Conservation (phyloP, 371 early-diverging fungal genomes). For the Paramicrosporidium saccamoebae region DNA sequence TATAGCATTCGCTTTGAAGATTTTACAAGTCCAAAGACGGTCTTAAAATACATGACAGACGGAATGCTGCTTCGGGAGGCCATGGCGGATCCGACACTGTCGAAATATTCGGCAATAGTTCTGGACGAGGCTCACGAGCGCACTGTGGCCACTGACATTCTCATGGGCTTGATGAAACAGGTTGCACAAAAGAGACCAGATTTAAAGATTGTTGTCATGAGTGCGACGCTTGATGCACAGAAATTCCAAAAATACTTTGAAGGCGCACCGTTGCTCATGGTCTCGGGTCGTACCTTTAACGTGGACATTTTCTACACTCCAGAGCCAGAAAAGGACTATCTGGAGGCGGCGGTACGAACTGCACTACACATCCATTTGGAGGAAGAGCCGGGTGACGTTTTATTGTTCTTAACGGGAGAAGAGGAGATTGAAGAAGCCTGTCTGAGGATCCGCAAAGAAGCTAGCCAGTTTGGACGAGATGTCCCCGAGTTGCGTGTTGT, state of each 20-base stretch:
- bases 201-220: slow-evolving; percentile 57
- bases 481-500: slow-evolving; percentile 31
- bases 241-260: slow-evolving; percentile 57
- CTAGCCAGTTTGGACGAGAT: slow-evolving; percentile 15
- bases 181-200: slow-evolving; percentile 22
- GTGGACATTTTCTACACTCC: slow-evolving; percentile 66
- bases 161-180: slow-evolving; percentile 77
- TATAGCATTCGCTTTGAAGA: slow-evolving; percentile 93
- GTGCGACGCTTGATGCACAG: slow-evolving; percentile 59
- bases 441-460: slow-evolving; percentile 22
- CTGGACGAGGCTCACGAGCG: slow-evolving; percentile 98
- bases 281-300: slow-evolving; percentile 63
- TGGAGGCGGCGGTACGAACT: slow-evolving; percentile 49
- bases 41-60: slow-evolving; percentile 85
- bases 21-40: slow-evolving; percentile 35
- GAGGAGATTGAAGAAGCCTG: slow-evolving; percentile 74
- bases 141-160: slow-evolving; percentile 69
- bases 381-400: slow-evolving; percentile 55
- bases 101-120: slow-evolving; percentile 58
- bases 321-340: slow-evolving; percentile 50
- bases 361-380: slow-evolving; percentile 45
- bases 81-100: slow-evolving; percentile 59
- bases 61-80: slow-evolving; percentile 93
- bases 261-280: slow-evolving; percentile 22
- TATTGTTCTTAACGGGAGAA: slow-evolving; percentile 70